phyloP scores from a whole-genome alignment of 345 rosid genomes.

The Iberis pinnata region DNA sequence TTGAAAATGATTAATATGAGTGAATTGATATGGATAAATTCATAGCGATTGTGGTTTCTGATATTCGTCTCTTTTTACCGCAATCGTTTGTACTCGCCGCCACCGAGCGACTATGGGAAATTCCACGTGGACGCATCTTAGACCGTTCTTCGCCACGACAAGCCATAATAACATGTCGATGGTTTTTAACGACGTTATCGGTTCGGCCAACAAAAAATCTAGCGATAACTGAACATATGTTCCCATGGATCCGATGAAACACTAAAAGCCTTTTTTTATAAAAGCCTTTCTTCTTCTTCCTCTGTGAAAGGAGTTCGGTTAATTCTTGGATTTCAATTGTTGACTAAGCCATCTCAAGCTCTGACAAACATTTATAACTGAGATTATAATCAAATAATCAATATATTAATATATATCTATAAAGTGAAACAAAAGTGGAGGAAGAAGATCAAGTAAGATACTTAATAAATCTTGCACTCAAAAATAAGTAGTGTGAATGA shows the following conservation, averaged over 20 bases:
- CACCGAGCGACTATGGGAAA: constrained; percentile 12
- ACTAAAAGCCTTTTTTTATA: constrained; percentile 58
- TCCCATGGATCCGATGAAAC: constrained; percentile 70
- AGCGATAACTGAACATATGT: constrained; percentile 90
- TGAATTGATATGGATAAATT: constrained; percentile 27
- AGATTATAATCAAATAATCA: too few species aligned
- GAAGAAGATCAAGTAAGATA: too few species aligned
- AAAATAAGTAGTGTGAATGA: too few species aligned
- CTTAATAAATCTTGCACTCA: too few species aligned
- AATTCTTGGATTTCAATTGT: constrained; percentile 86
- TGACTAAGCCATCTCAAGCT: constrained; percentile 95
- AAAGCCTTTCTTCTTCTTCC: constrained; percentile 76
- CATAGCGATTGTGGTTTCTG: constrained; percentile 9
- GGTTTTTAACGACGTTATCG: constrained; percentile 93
- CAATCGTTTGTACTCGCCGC: background rate
- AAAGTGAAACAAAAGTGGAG: too few species aligned
- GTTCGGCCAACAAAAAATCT: constrained; percentile 82
- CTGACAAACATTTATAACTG: too few species aligned
- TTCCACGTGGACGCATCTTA: constrained; percentile 29
- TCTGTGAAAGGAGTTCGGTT: constrained; percentile 67
- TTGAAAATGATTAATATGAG: constrained; percentile 25
- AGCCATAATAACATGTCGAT: constrained; percentile 96
- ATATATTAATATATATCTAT: too few species aligned
- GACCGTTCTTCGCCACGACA: constrained; percentile 67
- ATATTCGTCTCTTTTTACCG: constrained; percentile 5